Percentiles rank a stretch among this genome's conserved stretches.
These are phyloP conservation scores for Phialophora chinensis DNA, from an alignment of 2,329 filamentous ascomycete genomes.

Conservation along the genomic window DNA sequence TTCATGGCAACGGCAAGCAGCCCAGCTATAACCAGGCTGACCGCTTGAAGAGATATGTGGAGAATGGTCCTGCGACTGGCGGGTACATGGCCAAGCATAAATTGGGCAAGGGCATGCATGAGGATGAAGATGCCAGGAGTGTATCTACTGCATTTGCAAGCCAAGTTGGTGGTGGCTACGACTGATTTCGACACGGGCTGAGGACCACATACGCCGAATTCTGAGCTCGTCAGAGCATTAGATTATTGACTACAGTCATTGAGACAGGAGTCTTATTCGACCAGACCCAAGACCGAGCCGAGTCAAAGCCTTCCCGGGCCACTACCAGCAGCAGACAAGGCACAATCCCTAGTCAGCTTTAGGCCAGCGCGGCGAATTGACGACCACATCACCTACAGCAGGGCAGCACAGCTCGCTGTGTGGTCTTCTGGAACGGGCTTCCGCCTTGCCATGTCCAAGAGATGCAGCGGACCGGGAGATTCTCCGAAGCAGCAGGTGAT, in stretches of 20 bases:
- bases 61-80: constrained; percentile 73
- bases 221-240: constrained; percentile 24
- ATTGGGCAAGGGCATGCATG: constrained; percentile 56
- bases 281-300: constrained; percentile 7
- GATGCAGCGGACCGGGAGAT: not conserved
- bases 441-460: not conserved
- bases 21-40: constrained; percentile 81
- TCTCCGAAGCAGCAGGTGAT: constrained; percentile 7
- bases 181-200: constrained; percentile 53
- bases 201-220: constrained; percentile 19
- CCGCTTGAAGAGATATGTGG: constrained; percentile 91
- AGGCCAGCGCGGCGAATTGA: not conserved
- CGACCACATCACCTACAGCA: not conserved
- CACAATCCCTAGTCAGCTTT: constrained; percentile 8
- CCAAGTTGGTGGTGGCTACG: constrained; percentile 76
- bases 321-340: constrained; percentile 2
- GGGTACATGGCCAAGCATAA: constrained; percentile 67
- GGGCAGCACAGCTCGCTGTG: not conserved
- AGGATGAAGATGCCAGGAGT: constrained; percentile 94
- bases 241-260: constrained; percentile 27
- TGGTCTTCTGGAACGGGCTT: not conserved
- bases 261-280: constrained; percentile 9
- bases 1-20: constrained; percentile 72
- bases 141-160: constrained; percentile 96
- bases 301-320: not conserved